These are phyloP conservation scores for Umbelopsis vinacea DNA, from an alignment of 192 early-diverging fungal species.

Conservation along the genomic window DNA sequence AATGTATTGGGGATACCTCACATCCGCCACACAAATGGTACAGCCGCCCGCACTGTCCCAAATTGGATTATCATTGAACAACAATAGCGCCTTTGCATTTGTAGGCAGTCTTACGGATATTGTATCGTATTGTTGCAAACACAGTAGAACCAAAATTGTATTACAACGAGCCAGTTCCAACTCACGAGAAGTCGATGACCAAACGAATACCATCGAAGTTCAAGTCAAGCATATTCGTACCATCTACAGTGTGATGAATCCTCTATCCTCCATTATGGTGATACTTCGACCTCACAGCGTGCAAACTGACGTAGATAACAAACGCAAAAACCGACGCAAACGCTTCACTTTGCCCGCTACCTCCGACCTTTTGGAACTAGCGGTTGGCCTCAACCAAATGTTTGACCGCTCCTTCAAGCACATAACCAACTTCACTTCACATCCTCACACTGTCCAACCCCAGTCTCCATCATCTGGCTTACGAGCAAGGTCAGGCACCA, in stretches of 20 bases:
- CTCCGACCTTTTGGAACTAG: not conserved
- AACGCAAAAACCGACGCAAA: not conserved
- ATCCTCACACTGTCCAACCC: not conserved
- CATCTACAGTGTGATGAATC: slow-evolving; percentile 5
- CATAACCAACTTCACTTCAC: not conserved
- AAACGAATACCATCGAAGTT: not conserved
- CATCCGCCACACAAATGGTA: slow-evolving; percentile 9
- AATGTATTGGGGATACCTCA: slow-evolving; percentile 9
- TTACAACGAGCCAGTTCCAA: slow-evolving; percentile 10
- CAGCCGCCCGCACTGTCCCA: slow-evolving; percentile 9
- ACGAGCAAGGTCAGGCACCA: not conserved
- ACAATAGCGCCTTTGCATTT: slow-evolving; percentile 17
- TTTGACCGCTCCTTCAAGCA: not conserved
- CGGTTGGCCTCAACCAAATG: not conserved
- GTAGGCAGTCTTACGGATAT: slow-evolving; percentile 8
- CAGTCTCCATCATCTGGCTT: not conserved
- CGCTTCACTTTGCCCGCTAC: not conserved
- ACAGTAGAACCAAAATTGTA: slow-evolving; percentile 1
- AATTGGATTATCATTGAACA: slow-evolving; percentile 12
- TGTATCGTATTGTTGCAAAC: slow-evolving; percentile 15
- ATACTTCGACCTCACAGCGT: slow-evolving; percentile 13
- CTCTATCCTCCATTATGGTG: slow-evolving; percentile 1
- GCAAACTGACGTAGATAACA: not conserved
- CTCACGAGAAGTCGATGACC: slow-evolving; percentile 5
- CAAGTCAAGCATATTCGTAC: not conserved